These are phyloP conservation scores for Ettlia oleoabundans DNA, from an alignment of 139 green algal species.

Conservation along the genomic window DNA sequence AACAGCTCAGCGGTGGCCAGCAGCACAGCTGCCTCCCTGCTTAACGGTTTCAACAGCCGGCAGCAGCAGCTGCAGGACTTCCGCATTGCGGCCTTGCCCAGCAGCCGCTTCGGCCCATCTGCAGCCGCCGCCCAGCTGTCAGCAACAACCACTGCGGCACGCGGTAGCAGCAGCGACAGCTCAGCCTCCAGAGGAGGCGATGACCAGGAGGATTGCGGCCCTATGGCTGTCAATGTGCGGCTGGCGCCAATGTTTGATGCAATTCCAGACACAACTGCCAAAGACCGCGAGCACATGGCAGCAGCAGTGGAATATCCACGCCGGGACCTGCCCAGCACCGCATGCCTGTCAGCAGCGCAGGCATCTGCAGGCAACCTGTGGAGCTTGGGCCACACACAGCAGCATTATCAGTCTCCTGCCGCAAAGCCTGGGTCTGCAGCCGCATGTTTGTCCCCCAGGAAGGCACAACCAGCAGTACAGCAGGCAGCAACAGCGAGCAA, in stretches of 20 bases:
- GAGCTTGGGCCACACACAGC: no score
- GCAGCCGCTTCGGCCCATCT: no score
- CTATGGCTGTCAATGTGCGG: not conserved
- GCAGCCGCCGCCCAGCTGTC: no score
- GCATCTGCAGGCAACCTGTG: not conserved
- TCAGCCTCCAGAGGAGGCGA: not conserved
- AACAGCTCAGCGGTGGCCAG: not conserved
- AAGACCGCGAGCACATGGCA: not conserved
- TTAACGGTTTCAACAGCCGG: not conserved
- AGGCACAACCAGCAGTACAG: not conserved
- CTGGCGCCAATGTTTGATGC: conserved; percentile 18
- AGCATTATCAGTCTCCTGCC: no score
- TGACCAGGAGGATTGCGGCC: not conserved
- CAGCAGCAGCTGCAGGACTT: not conserved
- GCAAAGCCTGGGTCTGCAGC: not conserved
- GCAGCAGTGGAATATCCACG: no score
- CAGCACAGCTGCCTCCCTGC: not conserved
- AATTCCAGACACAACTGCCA: not conserved
- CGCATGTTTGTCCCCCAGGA: not conserved
- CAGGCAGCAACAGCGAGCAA: not conserved
- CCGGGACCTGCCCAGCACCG: not conserved
- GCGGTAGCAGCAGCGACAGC: not conserved
- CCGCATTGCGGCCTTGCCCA: not conserved
- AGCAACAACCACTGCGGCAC: no score
- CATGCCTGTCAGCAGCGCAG: not conserved